phyloP scores from a whole-genome alignment of 805 yeast genomes.

The Metschnikowia continentalis region DNA sequence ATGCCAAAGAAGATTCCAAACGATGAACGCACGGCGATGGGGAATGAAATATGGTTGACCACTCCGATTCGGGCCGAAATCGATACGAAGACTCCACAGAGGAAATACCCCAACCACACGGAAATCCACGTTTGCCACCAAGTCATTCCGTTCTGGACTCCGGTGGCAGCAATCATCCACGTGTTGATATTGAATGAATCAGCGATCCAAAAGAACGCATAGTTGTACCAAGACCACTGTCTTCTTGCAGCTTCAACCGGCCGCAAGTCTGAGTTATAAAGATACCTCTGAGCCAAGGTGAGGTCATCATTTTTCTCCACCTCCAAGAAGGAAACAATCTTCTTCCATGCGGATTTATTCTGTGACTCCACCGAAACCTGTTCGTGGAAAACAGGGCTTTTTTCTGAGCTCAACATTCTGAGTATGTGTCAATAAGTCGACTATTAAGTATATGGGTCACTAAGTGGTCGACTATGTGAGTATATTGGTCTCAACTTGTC shows the following conservation, averaged over 20 bases:
- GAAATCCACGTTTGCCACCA: constrained; percentile 94
- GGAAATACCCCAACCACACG: constrained; percentile 78
- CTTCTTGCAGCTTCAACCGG: constrained; percentile 75
- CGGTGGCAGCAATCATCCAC: constrained; percentile 88
- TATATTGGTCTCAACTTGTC: too few species aligned
- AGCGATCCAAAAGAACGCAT: constrained; percentile 78
- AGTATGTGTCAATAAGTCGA: background rate
- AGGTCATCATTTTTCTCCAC: constrained; percentile 40
- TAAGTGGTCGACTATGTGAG: too few species aligned
- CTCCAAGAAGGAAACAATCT: constrained; percentile 16
- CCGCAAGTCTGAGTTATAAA: constrained; percentile 69
- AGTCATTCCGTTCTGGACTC: constrained; percentile 59
- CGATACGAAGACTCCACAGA: constrained; percentile 66
- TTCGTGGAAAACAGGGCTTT: constrained; percentile 5
- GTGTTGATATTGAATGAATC: constrained; percentile 88
- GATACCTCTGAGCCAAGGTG: constrained; percentile 57
- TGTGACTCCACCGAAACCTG: constrained; percentile 5
- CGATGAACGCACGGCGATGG: constrained; percentile 74
- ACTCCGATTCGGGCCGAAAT: constrained; percentile 77
- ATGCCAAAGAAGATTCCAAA: constrained; percentile 84
- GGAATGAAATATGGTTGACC: constrained; percentile 78
- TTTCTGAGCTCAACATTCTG: background rate
- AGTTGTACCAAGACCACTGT: constrained; percentile 84
- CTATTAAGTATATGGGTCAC: too few species aligned
- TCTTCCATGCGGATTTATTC: constrained; percentile 54